Percentiles rank a stretch among this genome's conserved stretches.
phyloP scores from a whole-genome alignment of 148 eudicot species.

The Heliosperma pusillum region DNA sequence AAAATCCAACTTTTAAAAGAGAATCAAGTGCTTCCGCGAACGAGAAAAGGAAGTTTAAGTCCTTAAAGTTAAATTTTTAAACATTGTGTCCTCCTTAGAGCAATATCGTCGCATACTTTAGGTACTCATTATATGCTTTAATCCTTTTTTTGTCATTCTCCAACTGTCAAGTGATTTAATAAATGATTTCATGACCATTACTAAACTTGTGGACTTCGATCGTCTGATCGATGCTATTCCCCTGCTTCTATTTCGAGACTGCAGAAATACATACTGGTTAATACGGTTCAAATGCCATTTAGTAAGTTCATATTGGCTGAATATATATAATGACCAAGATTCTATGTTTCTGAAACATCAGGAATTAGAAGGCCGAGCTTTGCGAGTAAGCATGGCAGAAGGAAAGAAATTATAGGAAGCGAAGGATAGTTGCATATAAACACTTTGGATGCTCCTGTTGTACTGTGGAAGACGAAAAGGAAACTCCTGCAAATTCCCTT shows the following conservation, averaged over 20 bases:
- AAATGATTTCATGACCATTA: neutral
- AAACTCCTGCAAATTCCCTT: neutral
- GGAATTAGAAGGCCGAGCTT: constrained; percentile 81
- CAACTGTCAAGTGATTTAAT: neutral
- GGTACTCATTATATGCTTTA: too few relatives aligned
- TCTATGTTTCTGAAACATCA: constrained; percentile 22
- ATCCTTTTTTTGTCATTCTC: too few relatives aligned
- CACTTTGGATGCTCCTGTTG: neutral
- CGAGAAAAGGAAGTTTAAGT: too few relatives aligned
- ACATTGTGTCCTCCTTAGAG: too few relatives aligned
- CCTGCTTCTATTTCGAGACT: neutral
- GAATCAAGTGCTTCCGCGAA: too few relatives aligned
- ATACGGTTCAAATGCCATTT: neutral
- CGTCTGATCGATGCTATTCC: neutral
- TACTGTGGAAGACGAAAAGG: neutral
- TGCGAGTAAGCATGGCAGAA: constrained; percentile 75
- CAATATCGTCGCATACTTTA: too few relatives aligned
- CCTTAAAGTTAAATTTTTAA: too few relatives aligned
- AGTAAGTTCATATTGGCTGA: neutral
- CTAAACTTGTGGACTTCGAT: neutral
- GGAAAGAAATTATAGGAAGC: constrained; percentile 48
- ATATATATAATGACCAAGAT: neutral
- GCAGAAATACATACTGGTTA: neutral
- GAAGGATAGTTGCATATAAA: neutral
- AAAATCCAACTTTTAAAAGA: too few relatives aligned